These are phyloP conservation scores for Cyclostephanos invisitatus DNA, from an alignment of 108 stramenopile species.

Conservation along the genomic window DNA sequence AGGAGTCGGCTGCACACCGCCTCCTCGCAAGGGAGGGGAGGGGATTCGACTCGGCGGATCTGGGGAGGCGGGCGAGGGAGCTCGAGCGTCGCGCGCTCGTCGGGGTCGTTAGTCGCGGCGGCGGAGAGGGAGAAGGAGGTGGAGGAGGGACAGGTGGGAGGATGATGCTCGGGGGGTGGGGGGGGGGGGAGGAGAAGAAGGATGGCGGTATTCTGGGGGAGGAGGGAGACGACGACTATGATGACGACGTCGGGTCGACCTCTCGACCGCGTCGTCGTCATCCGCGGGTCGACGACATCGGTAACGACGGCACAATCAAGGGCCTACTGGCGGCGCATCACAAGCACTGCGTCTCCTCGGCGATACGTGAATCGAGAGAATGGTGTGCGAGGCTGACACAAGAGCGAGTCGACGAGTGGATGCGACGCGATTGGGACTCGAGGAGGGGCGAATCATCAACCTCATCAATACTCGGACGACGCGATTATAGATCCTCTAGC, in stretches of 20 bases:
- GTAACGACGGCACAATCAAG: not conserved
- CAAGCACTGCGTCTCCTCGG: constrained; percentile 22
- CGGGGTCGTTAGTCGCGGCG: not conserved
- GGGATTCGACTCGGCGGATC: constrained; percentile 42
- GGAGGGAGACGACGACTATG: not conserved
- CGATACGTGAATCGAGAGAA: constrained; percentile 6
- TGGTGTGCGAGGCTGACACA: not conserved
- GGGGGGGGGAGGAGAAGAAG: constrained; percentile 14
- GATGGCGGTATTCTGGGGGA: not conserved
- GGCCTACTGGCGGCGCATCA: constrained; percentile 24
- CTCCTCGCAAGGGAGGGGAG: constrained; percentile 36
- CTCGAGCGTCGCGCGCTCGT: constrained; percentile 13
- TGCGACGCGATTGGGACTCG: constrained; percentile 14
- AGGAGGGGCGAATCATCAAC: constrained; percentile 13
- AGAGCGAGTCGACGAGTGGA: constrained; percentile 13
- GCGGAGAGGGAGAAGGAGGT: constrained; percentile 16
- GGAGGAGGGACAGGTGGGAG: constrained; percentile 16
- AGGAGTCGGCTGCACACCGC: constrained; percentile 40
- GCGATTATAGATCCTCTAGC: constrained; percentile 18
- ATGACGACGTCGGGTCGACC: not conserved
- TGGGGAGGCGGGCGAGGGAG: constrained; percentile 37
- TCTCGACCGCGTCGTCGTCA: not conserved
- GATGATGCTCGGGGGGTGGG: not conserved
- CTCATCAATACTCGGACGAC: constrained; percentile 9
- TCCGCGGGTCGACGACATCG: not conserved